Evolutionary conservation across 78 protist genomes (phyloP).

Genomic region (Carpediemonas membranifera): DNA sequence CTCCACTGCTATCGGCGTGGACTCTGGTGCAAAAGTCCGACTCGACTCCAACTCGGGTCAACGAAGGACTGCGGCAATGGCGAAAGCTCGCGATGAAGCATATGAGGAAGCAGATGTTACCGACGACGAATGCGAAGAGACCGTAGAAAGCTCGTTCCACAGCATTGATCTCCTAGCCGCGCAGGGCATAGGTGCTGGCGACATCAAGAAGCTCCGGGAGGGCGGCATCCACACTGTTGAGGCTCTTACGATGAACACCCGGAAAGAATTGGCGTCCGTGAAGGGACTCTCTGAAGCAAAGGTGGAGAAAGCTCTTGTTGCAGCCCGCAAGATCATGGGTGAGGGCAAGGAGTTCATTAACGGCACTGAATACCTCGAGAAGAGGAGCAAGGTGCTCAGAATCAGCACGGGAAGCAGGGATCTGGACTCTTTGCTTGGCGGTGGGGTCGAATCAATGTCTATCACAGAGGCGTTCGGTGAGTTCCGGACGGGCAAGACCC

Average conservation of each 20-base stretch:
- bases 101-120: too few species aligned
- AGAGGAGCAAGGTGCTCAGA: background rate
- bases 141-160: background rate
- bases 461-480: slow-evolving; percentile 48
- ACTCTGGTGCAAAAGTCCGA: too few species aligned
- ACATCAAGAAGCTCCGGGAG: slow-evolving; percentile 77
- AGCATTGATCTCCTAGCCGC: background rate
- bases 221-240: slow-evolving; percentile 84
- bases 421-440: slow-evolving; percentile 27
- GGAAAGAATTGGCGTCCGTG: slow-evolving; percentile 6
- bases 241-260: slow-evolving; percentile 1
- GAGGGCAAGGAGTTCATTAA: background rate
- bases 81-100: too few species aligned
- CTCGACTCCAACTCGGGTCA: too few species aligned
- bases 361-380: background rate
- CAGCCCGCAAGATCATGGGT: slow-evolving; percentile 8
- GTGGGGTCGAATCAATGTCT: slow-evolving; percentile 27
- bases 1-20: too few species aligned
- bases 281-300: slow-evolving; percentile 42
- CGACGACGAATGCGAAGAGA: too few species aligned
- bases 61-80: too few species aligned
- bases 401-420: slow-evolving; percentile 18
- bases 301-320: slow-evolving; percentile 28
- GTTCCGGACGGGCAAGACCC: slow-evolving; percentile 42
- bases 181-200: slow-evolving; percentile 65